Base-by-base conservation (phyloP, 2,329 filamentous ascomycete species). In the Neodidymelliopsis sp. region DNA sequence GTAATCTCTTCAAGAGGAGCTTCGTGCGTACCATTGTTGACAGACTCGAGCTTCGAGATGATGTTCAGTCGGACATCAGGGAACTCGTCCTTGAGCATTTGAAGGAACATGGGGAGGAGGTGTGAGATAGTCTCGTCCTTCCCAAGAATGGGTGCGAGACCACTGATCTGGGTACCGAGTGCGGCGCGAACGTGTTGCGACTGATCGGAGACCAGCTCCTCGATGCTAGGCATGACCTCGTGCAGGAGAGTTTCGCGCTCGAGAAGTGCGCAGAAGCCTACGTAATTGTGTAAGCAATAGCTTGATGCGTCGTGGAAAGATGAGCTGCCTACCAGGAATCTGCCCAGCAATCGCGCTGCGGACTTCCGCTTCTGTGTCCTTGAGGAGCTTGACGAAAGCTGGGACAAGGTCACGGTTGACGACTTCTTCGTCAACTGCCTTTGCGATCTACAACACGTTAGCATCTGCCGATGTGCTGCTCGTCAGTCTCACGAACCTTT, bases 21-120 rank as follows among this genome's bases (percentile, higher is more conserved):
- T 6, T 23, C 6, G 30, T 12, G 70, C 78, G 56, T 79, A 91
- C 90, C 90, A 77, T 97, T 90, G 78, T 99, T 99, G 58, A 99
- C 94, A 56, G 95, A 84, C 78, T 99, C 95, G 45, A 99, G 86
- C 77, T 99, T 99, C n/a, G 94, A 97, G 69, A 99, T 99, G 74
- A 99, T 99, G 77, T 99, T 96, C 51, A 99, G 85, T 56, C 94
- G 89, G 40, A 99, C 94, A 72, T 99, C 94, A 16, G 94, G 94
- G 75, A 97, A 97, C 71, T 99, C 94, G 67, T 99, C 94, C 82
- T 97, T 99, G 66, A 99, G 86, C 94, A 99, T 99, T 74, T 96
- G 90, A 43, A 99, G 82, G 76, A 99, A 97, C 93, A 99, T 99
- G 43, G 94, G 94, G 33, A 99, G 84, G 33, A 99, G 85, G 73